Evolutionary conservation across 73 alveolate genomes (phyloP).

Genomic region (Paramecium pentaurelia): DNA sequence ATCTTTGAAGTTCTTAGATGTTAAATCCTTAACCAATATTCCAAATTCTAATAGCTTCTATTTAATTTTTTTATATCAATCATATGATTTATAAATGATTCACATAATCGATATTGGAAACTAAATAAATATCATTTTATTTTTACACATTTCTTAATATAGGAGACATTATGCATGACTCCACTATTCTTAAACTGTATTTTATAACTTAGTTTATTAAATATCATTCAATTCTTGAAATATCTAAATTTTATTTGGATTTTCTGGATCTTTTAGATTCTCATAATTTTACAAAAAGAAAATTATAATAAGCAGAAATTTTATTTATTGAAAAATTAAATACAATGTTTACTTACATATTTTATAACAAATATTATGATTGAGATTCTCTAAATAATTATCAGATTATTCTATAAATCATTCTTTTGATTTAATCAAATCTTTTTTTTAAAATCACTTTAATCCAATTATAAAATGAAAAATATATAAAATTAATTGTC

Average conservation of each 20-base stretch:
- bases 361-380: neutral
- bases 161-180: neutral
- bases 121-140: neutral
- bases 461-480: conserved; percentile 3
- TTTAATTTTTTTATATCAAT: neutral
- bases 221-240: neutral
- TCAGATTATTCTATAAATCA: neutral
- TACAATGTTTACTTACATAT: neutral
- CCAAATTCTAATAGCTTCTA: neutral
- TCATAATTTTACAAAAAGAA: neutral
- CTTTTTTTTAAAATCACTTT: neutral
- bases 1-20: neutral
- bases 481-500: neutral
- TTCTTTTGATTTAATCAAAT: conserved; percentile 4
- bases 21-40: neutral
- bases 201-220: neutral
- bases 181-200: neutral
- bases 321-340: neutral
- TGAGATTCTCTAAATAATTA: neutral
- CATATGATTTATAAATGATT: neutral
- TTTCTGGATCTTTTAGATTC: neutral
- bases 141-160: neutral
- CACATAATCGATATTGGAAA: neutral
- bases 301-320: neutral
- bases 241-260: neutral